Conservation (phyloP, 345 rosid species). For the Alliaria petiolata region DNA sequence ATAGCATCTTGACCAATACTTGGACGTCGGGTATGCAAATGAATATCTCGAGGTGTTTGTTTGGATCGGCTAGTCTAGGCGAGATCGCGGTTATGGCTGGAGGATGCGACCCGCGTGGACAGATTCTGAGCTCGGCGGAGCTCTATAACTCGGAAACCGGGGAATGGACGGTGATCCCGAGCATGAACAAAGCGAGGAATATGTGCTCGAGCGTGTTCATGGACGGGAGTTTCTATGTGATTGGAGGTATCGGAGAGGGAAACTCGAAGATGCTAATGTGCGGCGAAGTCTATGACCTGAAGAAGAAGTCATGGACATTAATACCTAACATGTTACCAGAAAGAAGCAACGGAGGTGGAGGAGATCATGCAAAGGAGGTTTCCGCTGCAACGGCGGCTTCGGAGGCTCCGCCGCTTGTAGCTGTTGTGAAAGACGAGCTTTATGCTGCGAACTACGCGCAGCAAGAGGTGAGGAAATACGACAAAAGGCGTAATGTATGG, state of each 20-base stretch:
- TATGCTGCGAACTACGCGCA: constrained; percentile 59
- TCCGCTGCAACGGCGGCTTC: constrained; percentile 22
- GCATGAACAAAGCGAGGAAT: constrained; percentile 67
- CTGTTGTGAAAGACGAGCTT: constrained; percentile 67
- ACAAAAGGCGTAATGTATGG: constrained; percentile 58
- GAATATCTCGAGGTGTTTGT: constrained; percentile 67
- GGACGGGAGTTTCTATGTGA: constrained; percentile 70
- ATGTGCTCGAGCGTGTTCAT: constrained; percentile 76
- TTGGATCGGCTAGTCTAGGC: constrained; percentile 68
- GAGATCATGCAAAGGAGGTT: background rate
- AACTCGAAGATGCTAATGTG: constrained; percentile 36
- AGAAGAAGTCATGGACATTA: constrained; percentile 50
- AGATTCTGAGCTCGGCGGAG: constrained; percentile 51
- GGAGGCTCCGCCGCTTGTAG: constrained; percentile 78
- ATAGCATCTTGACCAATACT: constrained; percentile 42
- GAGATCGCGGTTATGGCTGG: constrained; percentile 72
- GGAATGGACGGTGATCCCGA: constrained; percentile 52
- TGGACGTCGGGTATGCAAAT: constrained; percentile 48
- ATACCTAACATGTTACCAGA: constrained; percentile 57
- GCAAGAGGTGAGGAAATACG: constrained; percentile 51
- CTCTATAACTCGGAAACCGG: constrained; percentile 57
- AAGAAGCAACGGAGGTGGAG: constrained; percentile 32
- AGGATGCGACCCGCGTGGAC: constrained; percentile 56
- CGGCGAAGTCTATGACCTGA: constrained; percentile 65
- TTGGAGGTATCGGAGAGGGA: constrained; percentile 60